phyloP scores from a whole-genome alignment of 176 grass and related monocot genomes.

The Musa beccarii region DNA sequence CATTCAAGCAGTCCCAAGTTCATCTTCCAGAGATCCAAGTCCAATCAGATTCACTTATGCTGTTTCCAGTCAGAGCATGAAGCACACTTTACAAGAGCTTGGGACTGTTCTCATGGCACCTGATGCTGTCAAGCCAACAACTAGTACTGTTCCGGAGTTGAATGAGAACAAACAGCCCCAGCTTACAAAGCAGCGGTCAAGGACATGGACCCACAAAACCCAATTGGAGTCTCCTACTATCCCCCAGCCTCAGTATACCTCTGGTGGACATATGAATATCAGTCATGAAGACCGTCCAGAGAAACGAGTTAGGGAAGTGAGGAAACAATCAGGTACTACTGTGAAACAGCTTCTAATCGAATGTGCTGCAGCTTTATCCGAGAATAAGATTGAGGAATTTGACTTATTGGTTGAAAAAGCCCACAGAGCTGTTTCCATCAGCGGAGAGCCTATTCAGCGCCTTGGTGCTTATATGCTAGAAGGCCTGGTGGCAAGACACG shows the following conservation, averaged over 20 bases:
- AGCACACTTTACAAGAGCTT: conserved; percentile 61
- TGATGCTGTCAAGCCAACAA: conserved; percentile 46
- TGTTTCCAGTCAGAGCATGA: conserved; percentile 69
- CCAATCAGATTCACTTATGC: conserved; percentile 37
- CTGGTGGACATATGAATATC: conserved; percentile 27
- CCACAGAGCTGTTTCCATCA: conserved; percentile 61
- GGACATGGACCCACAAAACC: conserved; percentile 63
- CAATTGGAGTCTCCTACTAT: conserved; percentile 26
- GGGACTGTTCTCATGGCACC: conserved; percentile 90
- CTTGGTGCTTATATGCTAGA: conserved; percentile 87
- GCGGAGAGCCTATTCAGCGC: conserved; percentile 71
- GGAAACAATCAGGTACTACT: conserved; percentile 31
- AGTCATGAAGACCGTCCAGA: conserved; percentile 55
- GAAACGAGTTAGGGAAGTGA: conserved; percentile 55
- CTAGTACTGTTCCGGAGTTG: conserved; percentile 38
- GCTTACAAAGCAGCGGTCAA: conserved; percentile 49
- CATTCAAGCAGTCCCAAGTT: conserved; percentile 39
- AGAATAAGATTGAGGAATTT: conserved; percentile 61
- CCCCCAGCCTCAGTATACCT: conserved; percentile 23
- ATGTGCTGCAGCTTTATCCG: conserved; percentile 68
- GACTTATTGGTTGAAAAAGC: conserved; percentile 51
- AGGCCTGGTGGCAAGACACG: conserved; percentile 77
- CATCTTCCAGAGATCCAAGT: conserved; percentile 31
- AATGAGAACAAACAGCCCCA: conserved; percentile 46
- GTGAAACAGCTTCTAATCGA: conserved; percentile 56